phyloP scores from a whole-genome alignment of 305 asterid species.

The Fraxinus angustifolia region DNA sequence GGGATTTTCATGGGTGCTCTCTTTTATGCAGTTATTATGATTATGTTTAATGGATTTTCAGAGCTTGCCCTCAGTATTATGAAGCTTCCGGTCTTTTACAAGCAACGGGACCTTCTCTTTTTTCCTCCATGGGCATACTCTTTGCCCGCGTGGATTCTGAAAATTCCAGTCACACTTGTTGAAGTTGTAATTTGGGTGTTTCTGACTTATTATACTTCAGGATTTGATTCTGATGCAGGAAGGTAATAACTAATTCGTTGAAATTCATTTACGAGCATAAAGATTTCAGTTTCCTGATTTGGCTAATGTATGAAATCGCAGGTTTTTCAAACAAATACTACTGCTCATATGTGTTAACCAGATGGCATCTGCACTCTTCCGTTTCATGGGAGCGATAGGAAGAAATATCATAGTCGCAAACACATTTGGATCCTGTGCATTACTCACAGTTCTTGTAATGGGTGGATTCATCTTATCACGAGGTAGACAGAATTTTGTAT shows the following conservation, averaged over 20 bases:
- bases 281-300: conserved; percentile 8
- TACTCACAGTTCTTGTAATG: conserved; percentile 61
- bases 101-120: conserved; percentile 80
- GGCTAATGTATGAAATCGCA: conserved; percentile 25
- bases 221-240: conserved; percentile 58
- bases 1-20: conserved; percentile 76
- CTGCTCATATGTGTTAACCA: conserved; percentile 62
- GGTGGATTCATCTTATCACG: conserved; percentile 89
- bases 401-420: conserved; percentile 81
- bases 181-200: conserved; percentile 60
- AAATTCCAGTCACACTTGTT: conserved; percentile 57
- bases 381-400: conserved; percentile 75
- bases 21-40: conserved; percentile 51
- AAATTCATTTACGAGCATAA: not conserved
- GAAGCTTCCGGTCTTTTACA: conserved; percentile 76
- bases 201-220: conserved; percentile 62
- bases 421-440: conserved; percentile 79
- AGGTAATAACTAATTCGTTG: conserved; percentile 37
- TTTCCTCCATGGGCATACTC: conserved; percentile 86
- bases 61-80: conserved; percentile 69
- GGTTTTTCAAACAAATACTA: conserved; percentile 69
- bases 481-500: conserved; percentile 41
- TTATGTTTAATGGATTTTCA: conserved; percentile 84
- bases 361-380: conserved; percentile 78
- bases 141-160: conserved; percentile 77